A percentile compares a stretch with the other conserved stretches of the same genome.
Conservation (phyloP, 768 basidiomycete genomes). For the Boletus vermiculosoides region DNA sequence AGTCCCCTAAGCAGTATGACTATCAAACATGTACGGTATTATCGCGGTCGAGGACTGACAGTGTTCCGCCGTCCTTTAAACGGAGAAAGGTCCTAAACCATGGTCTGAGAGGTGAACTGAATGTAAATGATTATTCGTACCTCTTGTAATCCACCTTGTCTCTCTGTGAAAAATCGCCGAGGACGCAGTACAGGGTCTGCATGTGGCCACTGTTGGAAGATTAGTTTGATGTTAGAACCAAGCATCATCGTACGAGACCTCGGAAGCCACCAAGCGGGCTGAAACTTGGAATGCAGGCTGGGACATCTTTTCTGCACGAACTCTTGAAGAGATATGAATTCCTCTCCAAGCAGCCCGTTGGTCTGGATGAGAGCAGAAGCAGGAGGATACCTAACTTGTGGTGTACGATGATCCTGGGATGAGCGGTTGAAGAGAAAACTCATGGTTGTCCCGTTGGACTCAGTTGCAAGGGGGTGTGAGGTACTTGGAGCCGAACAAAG, state of each 20-base stretch:
- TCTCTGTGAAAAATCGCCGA: constrained; percentile 32
- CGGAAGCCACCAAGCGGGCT: constrained; percentile 35
- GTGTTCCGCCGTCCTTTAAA: constrained; percentile 33
- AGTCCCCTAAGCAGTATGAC: constrained; percentile 26
- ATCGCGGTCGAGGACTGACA: constrained; percentile 23
- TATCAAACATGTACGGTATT: not conserved
- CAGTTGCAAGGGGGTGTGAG: not conserved
- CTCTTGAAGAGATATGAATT: constrained; percentile 26
- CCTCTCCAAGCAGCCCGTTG: constrained; percentile 8
- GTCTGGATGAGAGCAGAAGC: constrained; percentile 20
- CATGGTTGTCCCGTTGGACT: constrained; percentile 12
- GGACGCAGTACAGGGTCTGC: constrained; percentile 32
- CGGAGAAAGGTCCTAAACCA: constrained; percentile 27
- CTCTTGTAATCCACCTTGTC: constrained; percentile 34
- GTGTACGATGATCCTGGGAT: constrained; percentile 12
- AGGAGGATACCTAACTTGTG: constrained; percentile 23
- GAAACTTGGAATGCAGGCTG: constrained; percentile 27
- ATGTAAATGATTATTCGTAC: constrained; percentile 9
- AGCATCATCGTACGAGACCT: constrained; percentile 19
- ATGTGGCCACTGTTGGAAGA: constrained; percentile 28
- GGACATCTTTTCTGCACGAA: constrained; percentile 34
- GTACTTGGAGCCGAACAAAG: not conserved
- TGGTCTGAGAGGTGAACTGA: constrained; percentile 8
- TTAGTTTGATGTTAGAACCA: constrained; percentile 14
- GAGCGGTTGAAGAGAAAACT: constrained; percentile 16